Base-by-base conservation (phyloP, 352 stramenopile genomes). In the Globisporangium yorkense region DNA sequence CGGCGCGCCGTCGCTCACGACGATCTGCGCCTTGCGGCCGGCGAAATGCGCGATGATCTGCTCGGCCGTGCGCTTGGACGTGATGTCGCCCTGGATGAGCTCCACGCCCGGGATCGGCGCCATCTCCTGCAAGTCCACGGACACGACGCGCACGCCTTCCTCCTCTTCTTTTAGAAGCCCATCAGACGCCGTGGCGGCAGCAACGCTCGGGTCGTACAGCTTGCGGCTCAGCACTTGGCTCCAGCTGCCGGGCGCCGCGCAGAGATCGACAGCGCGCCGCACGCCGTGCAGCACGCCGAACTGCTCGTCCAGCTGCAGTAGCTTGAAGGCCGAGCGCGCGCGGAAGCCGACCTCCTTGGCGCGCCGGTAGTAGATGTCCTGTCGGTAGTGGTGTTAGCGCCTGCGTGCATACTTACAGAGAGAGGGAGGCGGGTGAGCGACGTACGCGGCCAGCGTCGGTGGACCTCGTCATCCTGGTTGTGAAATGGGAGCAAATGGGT, bases 61-160 rank as follows among this genome's bases (percentile, higher is more conserved):
- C 62, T 97, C 80, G 0, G 96, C 96, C n/a, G 97, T 99, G 52
- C 87, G 80, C 57, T 96, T 86, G 9, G 87, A 96, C 45, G 97
- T 99, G 70, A 99, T 99, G 66, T 94, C 84, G 59, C 97, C 97
- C 70, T 99, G 95, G 27, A 99, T 73, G 41, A 97, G 86, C 60
- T 91, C 74, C n/a, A 99, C 97, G 44, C 96, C 97, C 0, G 78
- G 73, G 54, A 99, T 98, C 10, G 97, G 96, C 59, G 97, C 96
- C 96, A 99, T 99, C 58, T 98, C 96, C 68, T 99, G 97, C 52
- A 99, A 72, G 75, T 99, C 97, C 40, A 99, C 97, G 20, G 97
- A 97, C 48, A 99, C 93, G 46, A 99, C 96, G 56, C 80, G 72
- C 37, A 93, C 75, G 39, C 85, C 66, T 9, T 76, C 57, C 12